phyloP scores from a whole-genome alignment of 768 basidiomycete species.

The Serendipita sp. region DNA sequence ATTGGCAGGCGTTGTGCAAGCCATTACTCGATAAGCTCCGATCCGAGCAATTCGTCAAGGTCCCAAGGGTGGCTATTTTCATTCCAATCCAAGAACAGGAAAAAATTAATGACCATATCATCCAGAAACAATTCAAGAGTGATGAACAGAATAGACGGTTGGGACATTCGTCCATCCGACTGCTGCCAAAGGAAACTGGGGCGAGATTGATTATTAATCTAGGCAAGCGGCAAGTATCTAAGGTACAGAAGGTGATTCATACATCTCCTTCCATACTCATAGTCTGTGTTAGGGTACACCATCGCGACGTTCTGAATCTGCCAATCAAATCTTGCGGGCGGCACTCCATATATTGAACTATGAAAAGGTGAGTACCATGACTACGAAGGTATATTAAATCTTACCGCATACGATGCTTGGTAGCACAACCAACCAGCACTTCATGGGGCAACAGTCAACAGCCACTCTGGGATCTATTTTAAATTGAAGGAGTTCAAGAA shows the following conservation, averaged over 20 bases:
- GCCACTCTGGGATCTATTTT: conserved; percentile 65
- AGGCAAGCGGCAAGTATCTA: conserved; percentile 24
- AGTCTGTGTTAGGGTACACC: no score
- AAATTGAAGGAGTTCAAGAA: conserved; percentile 61
- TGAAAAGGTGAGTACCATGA: conserved; percentile 47
- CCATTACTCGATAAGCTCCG: conserved; percentile 70
- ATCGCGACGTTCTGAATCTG: conserved; percentile 28
- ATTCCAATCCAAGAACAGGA: not conserved
- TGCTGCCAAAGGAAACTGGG: conserved; percentile 89
- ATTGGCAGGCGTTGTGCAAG: conserved; percentile 71
- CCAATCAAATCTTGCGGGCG: conserved; percentile 74
- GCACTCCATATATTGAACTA: conserved; percentile 79
- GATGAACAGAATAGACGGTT: conserved; percentile 57
- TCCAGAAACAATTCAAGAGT: conserved; percentile 47
- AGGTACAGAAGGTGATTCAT: conserved; percentile 28
- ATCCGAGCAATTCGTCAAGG: conserved; percentile 48
- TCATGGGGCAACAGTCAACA: conserved; percentile 71
- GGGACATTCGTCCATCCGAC: conserved; percentile 71
- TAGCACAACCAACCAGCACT: conserved; percentile 45
- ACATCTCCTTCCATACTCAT: no score
- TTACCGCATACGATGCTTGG: not conserved
- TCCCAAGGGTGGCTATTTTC: conserved; percentile 42
- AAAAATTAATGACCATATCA: not conserved
- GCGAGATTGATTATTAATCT: conserved; percentile 92
- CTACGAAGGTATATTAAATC: not conserved